Base-by-base conservation (phyloP, 129 eudicot species). In the Lactuca saligna region DNA sequence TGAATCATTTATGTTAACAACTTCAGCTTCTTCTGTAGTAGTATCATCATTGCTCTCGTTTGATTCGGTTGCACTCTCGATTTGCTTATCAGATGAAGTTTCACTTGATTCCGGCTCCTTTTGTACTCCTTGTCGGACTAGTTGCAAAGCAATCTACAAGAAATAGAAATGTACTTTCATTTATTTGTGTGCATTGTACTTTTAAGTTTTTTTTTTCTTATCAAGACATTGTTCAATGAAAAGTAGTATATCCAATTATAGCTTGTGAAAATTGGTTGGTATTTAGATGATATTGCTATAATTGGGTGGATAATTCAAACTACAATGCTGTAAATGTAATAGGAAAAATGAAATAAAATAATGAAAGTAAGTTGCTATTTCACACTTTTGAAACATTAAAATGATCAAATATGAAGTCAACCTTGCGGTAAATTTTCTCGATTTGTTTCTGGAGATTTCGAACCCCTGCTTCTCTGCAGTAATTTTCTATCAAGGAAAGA, bases 381-480 rank as follows among this genome's bases (percentile, higher is more conserved):
- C 11, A 42, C 12, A 42, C 49, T 42, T 3, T 6, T 35, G 3
- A 61, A 55, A 17, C 35, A 4, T 32, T 51, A 3, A 3, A 33
- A 50, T 55, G 6, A 64, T 64, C 9, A 77, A 9, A 65, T 46
- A 64, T 53, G 49, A 58, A 35, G 49, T 57, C 5, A 50, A 91
- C 96, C 97, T 94, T 94, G 82, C 99, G 92, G 66, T 94, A 94
- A 37, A 94, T 94, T 74, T 94, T 94, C 78, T 94, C 99, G 56
- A 94, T 94, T 54, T 94, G 99, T 80, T 94, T 94, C 53, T 94
- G 99, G 70, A 94, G 97, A 83, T 83, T 94, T 25, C 99, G 80
- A 25, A 94, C 99, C 17, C 99, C 99, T 54, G 99, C 97, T 84
- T 94, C 99, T 41, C 99, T 80, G 75, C 99, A 94, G 82, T 94